A percentile compares a stretch with the other conserved stretches of the same genome.
These are phyloP conservation scores for Coffea eugenioides DNA, from an alignment of 257 asterid species.

Conservation along the genomic window DNA sequence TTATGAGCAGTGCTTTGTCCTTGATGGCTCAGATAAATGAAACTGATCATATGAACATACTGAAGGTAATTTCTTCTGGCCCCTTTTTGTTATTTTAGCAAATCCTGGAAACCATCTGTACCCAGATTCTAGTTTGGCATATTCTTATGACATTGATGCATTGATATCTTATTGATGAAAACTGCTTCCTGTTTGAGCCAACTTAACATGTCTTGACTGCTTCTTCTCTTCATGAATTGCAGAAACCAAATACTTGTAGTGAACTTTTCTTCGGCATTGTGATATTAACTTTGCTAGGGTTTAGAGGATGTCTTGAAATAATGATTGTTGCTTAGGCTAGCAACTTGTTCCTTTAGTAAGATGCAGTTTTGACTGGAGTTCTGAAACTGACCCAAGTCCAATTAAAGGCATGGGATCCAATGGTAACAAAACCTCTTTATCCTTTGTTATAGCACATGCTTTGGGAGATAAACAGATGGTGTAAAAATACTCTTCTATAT, in stretches of 20 bases:
- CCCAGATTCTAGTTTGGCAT: background rate
- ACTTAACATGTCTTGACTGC: background rate
- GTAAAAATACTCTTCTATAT: background rate
- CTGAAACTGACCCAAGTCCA: background rate
- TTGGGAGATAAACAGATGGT: background rate
- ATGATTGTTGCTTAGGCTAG: background rate
- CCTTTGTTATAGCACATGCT: background rate
- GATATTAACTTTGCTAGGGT: background rate
- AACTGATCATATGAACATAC: conserved; percentile 90
- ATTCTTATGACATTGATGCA: background rate
- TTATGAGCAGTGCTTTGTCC: conserved; percentile 91
- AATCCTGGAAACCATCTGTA: background rate
- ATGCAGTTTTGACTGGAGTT: background rate
- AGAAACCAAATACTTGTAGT: background rate
- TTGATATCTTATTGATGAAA: background rate
- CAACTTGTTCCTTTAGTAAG: background rate
- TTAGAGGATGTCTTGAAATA: background rate
- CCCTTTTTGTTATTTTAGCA: conserved; percentile 5
- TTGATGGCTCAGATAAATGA: conserved; percentile 93
- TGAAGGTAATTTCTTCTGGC: conserved; percentile 54
- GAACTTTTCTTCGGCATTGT: background rate
- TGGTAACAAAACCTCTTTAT: background rate
- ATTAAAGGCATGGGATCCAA: background rate
- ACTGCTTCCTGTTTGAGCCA: background rate
- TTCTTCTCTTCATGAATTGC: background rate